These are phyloP conservation scores for Larix kaempferi DNA, from an alignment of 75 land plant species.

Conservation along the genomic window DNA sequence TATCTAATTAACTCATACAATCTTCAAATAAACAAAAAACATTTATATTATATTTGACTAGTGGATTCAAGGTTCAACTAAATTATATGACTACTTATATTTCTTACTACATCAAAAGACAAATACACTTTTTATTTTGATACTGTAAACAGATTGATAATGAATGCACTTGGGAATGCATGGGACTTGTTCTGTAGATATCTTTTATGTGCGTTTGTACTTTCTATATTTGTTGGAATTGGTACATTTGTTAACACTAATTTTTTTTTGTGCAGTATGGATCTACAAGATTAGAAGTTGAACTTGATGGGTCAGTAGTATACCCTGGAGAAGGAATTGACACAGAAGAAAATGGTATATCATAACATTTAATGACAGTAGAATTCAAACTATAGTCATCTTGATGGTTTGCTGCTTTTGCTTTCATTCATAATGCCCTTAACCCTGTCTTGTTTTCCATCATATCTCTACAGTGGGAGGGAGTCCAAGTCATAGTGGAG, in stretches of 20 bases:
- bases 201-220: background rate
- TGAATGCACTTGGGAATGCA: background rate
- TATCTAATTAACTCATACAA: too few relatives aligned
- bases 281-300: conserved; percentile 82
- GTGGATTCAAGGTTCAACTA: background rate
- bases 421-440: background rate
- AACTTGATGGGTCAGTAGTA: conserved; percentile 80
- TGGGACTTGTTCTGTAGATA: background rate
- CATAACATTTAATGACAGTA: too few relatives aligned
- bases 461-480: background rate
- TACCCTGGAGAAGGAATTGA: conserved; percentile 58
- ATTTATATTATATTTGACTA: background rate
- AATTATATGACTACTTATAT: background rate
- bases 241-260: background rate
- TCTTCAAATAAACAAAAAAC: background rate
- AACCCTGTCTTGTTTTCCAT: background rate
- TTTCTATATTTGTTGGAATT: background rate
- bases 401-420: background rate
- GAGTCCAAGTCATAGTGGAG: background rate
- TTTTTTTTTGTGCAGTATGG: conserved; percentile 64
- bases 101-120: background rate
- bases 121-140: background rate
- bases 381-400: background rate
- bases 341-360: conserved; percentile 50
- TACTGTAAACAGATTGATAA: background rate